phyloP scores from a whole-genome alignment of 441 rosid species.

The Populus hybrid region DNA sequence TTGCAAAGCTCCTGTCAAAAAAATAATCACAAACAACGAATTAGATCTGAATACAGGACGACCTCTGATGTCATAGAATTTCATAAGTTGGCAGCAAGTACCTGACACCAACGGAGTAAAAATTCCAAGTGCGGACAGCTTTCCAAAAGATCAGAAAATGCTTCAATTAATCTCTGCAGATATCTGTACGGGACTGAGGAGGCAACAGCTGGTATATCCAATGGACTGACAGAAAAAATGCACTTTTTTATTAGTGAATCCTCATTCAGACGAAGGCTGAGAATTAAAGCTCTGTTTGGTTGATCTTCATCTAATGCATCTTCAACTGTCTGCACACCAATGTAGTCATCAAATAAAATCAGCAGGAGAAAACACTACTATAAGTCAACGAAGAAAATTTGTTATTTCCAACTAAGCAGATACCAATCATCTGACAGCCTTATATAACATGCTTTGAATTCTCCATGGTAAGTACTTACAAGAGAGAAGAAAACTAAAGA shows the following conservation, averaged over 20 bases:
- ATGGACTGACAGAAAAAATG: conserved; percentile 63
- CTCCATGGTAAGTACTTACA: not conserved
- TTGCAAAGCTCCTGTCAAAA: conserved; percentile 74
- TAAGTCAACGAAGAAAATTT: not conserved
- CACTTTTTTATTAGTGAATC: conserved; percentile 71
- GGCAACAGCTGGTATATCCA: conserved; percentile 67
- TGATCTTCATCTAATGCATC: conserved; percentile 63
- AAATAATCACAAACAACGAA: conserved; percentile 7
- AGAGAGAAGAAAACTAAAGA: not conserved
- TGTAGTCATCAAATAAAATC: not conserved
- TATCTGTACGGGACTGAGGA: conserved; percentile 65
- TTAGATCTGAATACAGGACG: not conserved
- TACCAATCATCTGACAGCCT: not conserved
- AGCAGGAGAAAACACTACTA: not conserved
- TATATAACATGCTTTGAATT: not conserved
- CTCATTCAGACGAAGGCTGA: conserved; percentile 92
- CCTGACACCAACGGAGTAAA: conserved; percentile 93
- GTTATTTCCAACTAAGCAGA: not conserved
- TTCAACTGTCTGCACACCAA: conserved; percentile 65
- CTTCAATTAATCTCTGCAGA: conserved; percentile 79
- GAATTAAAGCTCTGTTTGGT: conserved; percentile 66
- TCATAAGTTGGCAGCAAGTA: conserved; percentile 17
- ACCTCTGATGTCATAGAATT: not conserved
- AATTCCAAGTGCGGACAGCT: conserved; percentile 90
- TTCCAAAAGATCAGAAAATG: conserved; percentile 80